Conservation (phyloP, 73 alveolate species). For the Paramecium pentaurelia region DNA sequence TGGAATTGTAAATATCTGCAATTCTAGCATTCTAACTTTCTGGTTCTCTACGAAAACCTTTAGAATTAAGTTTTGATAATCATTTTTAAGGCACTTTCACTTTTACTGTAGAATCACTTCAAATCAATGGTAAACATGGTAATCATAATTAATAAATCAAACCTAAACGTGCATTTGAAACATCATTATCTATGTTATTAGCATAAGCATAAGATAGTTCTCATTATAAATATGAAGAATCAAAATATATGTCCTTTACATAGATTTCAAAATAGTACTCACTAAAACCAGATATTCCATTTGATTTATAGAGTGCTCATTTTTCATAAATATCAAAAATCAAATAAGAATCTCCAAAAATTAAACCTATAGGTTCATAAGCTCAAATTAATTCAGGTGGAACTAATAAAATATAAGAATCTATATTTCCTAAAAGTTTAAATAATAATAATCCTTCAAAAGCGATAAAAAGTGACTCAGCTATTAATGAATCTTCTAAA, state of each 20-base stretch:
- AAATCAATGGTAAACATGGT: background rate
- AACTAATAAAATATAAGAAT: background rate
- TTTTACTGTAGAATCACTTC: background rate
- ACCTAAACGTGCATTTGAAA: background rate
- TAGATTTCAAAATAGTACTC: constrained; percentile 16
- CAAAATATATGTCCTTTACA: background rate
- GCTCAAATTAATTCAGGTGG: background rate
- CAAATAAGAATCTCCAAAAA: constrained; percentile 4
- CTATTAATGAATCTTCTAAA: background rate
- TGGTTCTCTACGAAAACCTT: background rate
- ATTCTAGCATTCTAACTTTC: background rate
- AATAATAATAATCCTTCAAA: background rate
- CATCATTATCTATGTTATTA: constrained; percentile 26
- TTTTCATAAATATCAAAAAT: constrained; percentile 30
- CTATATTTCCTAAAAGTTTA: background rate
- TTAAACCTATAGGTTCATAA: background rate
- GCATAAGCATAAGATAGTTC: constrained; percentile 45
- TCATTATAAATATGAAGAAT: constrained; percentile 19
- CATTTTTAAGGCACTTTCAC: background rate
- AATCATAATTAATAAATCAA: background rate
- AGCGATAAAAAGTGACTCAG: background rate
- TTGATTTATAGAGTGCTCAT: constrained; percentile 47
- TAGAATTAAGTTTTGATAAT: background rate
- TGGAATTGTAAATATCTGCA: background rate
- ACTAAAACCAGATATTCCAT: background rate